Evolutionary conservation across 495 filamentous ascomycete genomes (phyloP).

Genomic region (Penicillium nucicola): DNA sequence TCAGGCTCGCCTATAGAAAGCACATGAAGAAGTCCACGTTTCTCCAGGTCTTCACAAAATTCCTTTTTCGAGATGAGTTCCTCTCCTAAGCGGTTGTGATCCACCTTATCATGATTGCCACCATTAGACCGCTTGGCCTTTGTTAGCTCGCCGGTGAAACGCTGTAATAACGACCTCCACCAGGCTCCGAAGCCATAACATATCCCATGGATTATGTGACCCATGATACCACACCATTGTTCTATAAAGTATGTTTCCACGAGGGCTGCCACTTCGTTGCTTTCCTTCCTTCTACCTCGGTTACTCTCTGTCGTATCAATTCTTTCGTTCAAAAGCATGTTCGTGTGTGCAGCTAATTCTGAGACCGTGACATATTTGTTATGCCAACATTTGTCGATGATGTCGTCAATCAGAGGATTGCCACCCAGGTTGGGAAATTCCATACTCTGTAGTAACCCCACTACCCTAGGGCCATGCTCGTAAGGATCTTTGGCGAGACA

Average conservation of each 20-base stretch:
- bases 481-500: slow-evolving; percentile 27
- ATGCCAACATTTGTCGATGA: slow-evolving; percentile 38
- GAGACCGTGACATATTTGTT: slow-evolving; percentile 27
- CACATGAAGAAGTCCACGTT: slow-evolving; percentile 25
- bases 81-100: slow-evolving; percentile 9
- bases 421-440: slow-evolving; percentile 30
- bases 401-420: slow-evolving; percentile 27
- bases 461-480: slow-evolving; percentile 28
- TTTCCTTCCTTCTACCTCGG: neutral
- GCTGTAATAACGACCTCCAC: neutral
- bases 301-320: slow-evolving; percentile 1
- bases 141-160: neutral
- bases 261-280: neutral
- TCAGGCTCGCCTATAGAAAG: slow-evolving; percentile 27
- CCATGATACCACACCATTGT: slow-evolving; percentile 1
- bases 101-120: slow-evolving; percentile 1
- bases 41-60: slow-evolving; percentile 25
- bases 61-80: slow-evolving; percentile 19
- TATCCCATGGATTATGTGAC: slow-evolving; percentile 3
- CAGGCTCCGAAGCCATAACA: slow-evolving; percentile 1
- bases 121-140: neutral
- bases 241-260: neutral
- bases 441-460: slow-evolving; percentile 31
- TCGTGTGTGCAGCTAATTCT: slow-evolving; percentile 26
- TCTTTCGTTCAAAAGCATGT: slow-evolving; percentile 3